Percentiles rank a stretch among this genome's conserved stretches.
Conservation (phyloP, 116 monocot species). For the Cymodocea nodosa region DNA sequence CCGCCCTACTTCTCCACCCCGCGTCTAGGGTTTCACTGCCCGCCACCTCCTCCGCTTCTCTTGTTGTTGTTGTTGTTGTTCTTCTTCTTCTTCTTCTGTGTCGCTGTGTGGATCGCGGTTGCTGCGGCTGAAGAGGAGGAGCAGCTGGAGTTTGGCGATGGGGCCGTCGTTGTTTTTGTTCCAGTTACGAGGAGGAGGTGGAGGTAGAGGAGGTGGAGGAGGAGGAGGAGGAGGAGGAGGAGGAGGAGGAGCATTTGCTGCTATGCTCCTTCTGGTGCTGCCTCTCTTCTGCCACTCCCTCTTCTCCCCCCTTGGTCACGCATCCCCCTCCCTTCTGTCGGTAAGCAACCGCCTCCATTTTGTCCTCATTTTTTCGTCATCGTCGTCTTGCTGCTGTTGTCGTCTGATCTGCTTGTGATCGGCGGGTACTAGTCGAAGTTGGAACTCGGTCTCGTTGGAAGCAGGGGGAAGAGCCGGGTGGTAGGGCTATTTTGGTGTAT, state of each 20-base stretch:
- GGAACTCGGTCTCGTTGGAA: not conserved
- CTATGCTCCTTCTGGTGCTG: conserved; percentile 18
- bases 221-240: no score
- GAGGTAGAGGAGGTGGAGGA: not conserved
- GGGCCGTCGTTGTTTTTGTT: not conserved
- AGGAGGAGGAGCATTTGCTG: conserved; percentile 10
- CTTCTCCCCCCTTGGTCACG: conserved; percentile 33
- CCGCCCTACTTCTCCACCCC: no score
- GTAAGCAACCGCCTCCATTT: conserved; percentile 16
- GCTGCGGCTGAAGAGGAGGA: no score
- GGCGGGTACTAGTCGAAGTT: not conserved
- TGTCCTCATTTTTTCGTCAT: not conserved
- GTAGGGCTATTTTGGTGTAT: not conserved
- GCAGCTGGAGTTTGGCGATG: not conserved
- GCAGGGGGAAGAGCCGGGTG: not conserved
- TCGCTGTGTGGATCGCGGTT: no score
- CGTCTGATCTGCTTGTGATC: not conserved
- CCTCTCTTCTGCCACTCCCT: conserved; percentile 25
- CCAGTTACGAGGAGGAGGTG: conserved; percentile 5
- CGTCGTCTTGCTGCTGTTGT: not conserved
- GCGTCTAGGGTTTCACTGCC: no score
- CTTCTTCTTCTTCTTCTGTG: no score
- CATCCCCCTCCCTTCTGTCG: conserved; percentile 50
- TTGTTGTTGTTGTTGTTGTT: no score
- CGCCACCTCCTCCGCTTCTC: no score